phyloP scores from a whole-genome alignment of 805 yeast species.

The Komagataella mondaviorum region DNA sequence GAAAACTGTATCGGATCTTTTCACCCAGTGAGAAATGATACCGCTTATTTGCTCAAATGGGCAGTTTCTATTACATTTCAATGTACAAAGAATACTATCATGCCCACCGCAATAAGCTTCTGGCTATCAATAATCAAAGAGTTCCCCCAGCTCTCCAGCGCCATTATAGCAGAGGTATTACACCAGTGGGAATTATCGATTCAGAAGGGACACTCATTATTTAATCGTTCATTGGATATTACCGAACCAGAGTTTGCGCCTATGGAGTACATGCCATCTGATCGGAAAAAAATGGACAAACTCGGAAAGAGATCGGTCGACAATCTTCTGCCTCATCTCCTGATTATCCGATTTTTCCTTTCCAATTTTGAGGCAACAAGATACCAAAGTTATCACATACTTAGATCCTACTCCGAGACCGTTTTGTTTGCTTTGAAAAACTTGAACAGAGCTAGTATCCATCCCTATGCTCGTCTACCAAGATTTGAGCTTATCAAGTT shows the following conservation, averaged over 20 bases:
- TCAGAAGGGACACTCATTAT: slow-evolving; percentile 48
- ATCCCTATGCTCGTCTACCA: slow-evolving; percentile 66
- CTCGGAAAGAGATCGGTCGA: slow-evolving; percentile 33
- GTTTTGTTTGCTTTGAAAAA: slow-evolving; percentile 39
- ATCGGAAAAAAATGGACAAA: slow-evolving; percentile 41
- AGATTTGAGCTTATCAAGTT: slow-evolving; percentile 66
- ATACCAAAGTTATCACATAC: slow-evolving; percentile 55
- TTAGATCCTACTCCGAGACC: slow-evolving; percentile 55
- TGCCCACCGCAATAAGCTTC: slow-evolving; percentile 54
- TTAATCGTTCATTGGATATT: slow-evolving; percentile 40
- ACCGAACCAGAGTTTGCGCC: slow-evolving; percentile 44
- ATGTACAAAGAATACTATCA: slow-evolving; percentile 41
- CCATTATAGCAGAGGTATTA: slow-evolving; percentile 58
- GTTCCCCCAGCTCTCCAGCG: slow-evolving; percentile 38
- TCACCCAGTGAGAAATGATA: slow-evolving; percentile 21
- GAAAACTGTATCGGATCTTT: slow-evolving; percentile 26
- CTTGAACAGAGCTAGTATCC: slow-evolving; percentile 51
- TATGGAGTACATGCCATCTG: slow-evolving; percentile 88
- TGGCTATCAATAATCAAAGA: slow-evolving; percentile 76
- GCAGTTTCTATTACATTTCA: slow-evolving; percentile 62
- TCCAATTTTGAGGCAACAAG: slow-evolving; percentile 73
- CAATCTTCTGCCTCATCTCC: slow-evolving; percentile 50
- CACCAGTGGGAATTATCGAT: slow-evolving; percentile 58
- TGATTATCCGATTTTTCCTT: slow-evolving; percentile 51
- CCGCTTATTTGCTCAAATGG: slow-evolving; percentile 33